Conservation (phyloP, 129 eudicot genomes). For the Arctium minus region DNA sequence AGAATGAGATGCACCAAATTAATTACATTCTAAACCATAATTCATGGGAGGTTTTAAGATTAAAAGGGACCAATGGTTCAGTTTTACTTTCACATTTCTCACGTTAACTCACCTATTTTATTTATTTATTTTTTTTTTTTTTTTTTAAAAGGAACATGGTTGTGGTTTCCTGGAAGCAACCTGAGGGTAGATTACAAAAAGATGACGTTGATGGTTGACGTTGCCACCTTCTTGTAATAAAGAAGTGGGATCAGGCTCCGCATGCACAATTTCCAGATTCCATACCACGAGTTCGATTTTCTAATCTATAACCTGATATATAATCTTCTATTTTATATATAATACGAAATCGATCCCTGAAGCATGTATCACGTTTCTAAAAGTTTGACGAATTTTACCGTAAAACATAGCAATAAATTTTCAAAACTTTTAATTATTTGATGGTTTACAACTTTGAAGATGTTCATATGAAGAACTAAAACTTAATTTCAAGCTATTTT, state of each 20-base stretch:
- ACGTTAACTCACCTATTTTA: too few species aligned
- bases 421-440: too few species aligned
- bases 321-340: neutral
- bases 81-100: too few species aligned
- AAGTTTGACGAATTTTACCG: neutral
- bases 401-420: neutral
- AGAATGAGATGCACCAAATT: too few species aligned
- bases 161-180: neutral
- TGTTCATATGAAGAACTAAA: neutral
- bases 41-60: too few species aligned
- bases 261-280: neutral
- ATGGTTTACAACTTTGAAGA: neutral
- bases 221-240: neutral
- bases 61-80: too few species aligned
- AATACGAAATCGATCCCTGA: neutral
- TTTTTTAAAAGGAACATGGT: too few species aligned
- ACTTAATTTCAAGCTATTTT: neutral
- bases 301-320: neutral
- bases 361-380: constrained; percentile 12
- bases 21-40: too few species aligned
- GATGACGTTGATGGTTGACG: neutral
- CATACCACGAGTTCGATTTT: neutral
- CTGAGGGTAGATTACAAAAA: neutral
- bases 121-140: too few species aligned
- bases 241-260: neutral